Conservation (phyloP, 2,329 filamentous ascomycete genomes). For the Setomelanomma holmii region DNA sequence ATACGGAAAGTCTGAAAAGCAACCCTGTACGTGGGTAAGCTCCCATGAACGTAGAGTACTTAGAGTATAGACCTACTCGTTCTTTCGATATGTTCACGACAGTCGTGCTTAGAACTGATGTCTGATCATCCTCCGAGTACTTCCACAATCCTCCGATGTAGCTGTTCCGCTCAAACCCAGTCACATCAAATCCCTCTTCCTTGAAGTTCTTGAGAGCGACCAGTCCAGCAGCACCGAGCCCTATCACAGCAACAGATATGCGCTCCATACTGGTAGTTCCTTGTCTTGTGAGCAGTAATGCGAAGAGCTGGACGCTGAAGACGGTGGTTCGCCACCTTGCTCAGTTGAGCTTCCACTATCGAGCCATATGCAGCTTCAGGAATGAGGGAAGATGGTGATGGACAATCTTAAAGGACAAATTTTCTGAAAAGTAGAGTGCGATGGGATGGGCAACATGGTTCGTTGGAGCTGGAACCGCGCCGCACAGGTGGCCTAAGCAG, state of each 20-base stretch:
- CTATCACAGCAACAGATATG: constrained; percentile 13
- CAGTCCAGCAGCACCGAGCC: constrained; percentile 21
- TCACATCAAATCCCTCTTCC: constrained; percentile 29
- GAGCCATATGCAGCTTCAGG: not conserved
- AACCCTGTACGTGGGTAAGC: constrained; percentile 11
- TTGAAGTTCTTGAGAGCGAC: constrained; percentile 26
- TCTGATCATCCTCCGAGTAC: constrained; percentile 26
- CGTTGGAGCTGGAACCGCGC: no score
- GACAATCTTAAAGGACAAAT: not conserved
- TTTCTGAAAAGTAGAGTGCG: no score
- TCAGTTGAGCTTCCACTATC: not conserved
- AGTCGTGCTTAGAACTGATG: constrained; percentile 27
- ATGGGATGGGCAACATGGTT: no score
- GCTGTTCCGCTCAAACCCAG: constrained; percentile 26
- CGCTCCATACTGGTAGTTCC: no score
- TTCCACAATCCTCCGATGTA: constrained; percentile 34
- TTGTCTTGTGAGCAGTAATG: no score
- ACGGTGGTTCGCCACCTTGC: no score
- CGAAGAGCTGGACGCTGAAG: no score
- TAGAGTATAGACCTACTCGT: constrained; percentile 8
- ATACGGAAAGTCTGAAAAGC: constrained; percentile 31
- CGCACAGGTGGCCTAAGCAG: not conserved
- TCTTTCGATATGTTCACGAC: constrained; percentile 31
- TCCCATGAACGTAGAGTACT: no score
- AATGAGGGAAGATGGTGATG: not conserved